Evolutionary conservation across 768 basidiomycete genomes (phyloP).

Genomic region (Tephrocybe sp.): DNA sequence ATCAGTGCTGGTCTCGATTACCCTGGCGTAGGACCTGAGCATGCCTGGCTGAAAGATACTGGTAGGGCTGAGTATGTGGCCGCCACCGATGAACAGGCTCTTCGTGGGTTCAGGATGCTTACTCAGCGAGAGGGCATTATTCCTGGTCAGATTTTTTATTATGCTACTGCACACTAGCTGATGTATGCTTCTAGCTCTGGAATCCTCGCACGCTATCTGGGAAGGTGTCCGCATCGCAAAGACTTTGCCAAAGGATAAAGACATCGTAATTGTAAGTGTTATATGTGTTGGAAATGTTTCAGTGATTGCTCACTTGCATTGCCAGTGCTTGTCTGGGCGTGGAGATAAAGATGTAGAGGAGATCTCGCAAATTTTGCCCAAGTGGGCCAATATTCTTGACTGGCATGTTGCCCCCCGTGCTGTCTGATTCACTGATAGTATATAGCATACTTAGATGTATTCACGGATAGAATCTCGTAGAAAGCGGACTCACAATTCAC

Average conservation of each 20-base stretch:
- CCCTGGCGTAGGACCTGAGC: constrained; percentile 97
- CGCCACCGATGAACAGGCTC: constrained; percentile 92
- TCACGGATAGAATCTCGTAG: too few relatives aligned
- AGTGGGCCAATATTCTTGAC: constrained; percentile 92
- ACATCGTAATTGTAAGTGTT: constrained; percentile 84
- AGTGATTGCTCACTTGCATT: neutral
- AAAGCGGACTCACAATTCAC: too few relatives aligned
- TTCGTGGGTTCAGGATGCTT: constrained; percentile 88
- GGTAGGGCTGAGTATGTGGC: constrained; percentile 91
- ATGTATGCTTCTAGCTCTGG: constrained; percentile 56
- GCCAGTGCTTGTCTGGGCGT: constrained; percentile 87
- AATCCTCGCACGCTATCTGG: constrained; percentile 97
- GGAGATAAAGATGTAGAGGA: constrained; percentile 99
- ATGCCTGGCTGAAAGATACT: constrained; percentile 95
- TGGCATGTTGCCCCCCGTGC: constrained; percentile 73
- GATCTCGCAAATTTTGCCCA: constrained; percentile 90
- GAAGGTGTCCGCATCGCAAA: constrained; percentile 84
- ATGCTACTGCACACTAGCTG: constrained; percentile 45
- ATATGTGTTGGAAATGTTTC: too few relatives aligned
- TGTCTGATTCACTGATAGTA: constrained; percentile 15
- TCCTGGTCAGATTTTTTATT: constrained; percentile 57
- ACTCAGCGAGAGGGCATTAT: constrained; percentile 98
- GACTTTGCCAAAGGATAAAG: constrained; percentile 77
- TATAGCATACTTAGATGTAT: too few relatives aligned
- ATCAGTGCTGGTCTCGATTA: constrained; percentile 96